phyloP scores from a whole-genome alignment of 768 basidiomycete genomes.

The Leucocoprinus sp. region DNA sequence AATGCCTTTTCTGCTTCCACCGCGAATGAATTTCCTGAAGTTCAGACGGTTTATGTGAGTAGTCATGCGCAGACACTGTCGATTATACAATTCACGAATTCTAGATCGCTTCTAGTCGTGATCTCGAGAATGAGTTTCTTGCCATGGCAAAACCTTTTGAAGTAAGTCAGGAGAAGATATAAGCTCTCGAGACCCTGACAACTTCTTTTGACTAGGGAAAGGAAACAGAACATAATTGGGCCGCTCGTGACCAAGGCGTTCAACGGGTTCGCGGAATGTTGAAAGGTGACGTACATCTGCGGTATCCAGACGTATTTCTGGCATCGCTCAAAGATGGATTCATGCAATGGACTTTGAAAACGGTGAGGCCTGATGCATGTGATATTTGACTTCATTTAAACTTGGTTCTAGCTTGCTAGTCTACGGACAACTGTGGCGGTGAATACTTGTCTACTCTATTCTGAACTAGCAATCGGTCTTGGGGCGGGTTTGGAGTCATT shows the following conservation, averaged over 20 bases:
- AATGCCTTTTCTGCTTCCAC: slow-evolving; percentile 22
- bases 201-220: slow-evolving; percentile 53
- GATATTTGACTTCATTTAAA: slow-evolving; percentile 1
- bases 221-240: slow-evolving; percentile 97
- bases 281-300: slow-evolving; percentile 70
- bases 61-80: neutral
- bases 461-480: slow-evolving; percentile 62
- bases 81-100: neutral
- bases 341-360: slow-evolving; percentile 76
- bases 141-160: slow-evolving; percentile 76
- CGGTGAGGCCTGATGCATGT: slow-evolving; percentile 41
- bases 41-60: slow-evolving; percentile 66
- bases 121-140: slow-evolving; percentile 81
- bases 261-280: slow-evolving; percentile 83
- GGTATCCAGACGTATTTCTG: slow-evolving; percentile 70
- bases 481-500: slow-evolving; percentile 67
- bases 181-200: neutral
- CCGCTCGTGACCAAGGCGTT: slow-evolving; percentile 67
- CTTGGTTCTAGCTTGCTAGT: slow-evolving; percentile 57
- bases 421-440: slow-evolving; percentile 85
- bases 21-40: slow-evolving; percentile 35
- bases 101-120: slow-evolving; percentile 79
- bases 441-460: slow-evolving; percentile 70
- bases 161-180: slow-evolving; percentile 30
- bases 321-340: slow-evolving; percentile 68